Conservation (phyloP, 345 rosid species). For the Populus tremula region DNA sequence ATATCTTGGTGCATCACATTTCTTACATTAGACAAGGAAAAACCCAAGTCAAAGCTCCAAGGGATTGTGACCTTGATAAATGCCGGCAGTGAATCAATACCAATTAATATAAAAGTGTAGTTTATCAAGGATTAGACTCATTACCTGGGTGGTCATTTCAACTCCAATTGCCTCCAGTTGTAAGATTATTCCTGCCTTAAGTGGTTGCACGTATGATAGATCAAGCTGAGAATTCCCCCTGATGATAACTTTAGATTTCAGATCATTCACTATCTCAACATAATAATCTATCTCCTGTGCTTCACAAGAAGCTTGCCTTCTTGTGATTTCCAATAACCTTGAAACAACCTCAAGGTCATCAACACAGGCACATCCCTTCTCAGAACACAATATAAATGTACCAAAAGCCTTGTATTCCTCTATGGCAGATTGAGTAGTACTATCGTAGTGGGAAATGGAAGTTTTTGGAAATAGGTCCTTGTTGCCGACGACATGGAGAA, state of each 20-base stretch:
- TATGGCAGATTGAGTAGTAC: not conserved
- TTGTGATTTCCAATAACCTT: conserved; percentile 16
- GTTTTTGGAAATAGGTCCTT: conserved; percentile 38
- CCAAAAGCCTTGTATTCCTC: conserved; percentile 49
- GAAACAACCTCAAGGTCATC: conserved; percentile 44
- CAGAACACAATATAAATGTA: conserved; percentile 45
- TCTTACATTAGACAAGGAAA: not conserved
- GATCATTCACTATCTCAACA: not conserved
- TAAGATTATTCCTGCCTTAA: conserved; percentile 22
- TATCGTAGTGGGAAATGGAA: conserved; percentile 6
- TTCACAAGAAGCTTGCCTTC: conserved; percentile 13
- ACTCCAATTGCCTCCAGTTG: conserved; percentile 36
- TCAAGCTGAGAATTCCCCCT: conserved; percentile 15
- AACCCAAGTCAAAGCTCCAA: too few species aligned
- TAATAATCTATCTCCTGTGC: conserved; percentile 21
- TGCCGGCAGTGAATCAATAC: too few species aligned
- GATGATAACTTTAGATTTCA: conserved; percentile 9
- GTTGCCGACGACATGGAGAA: conserved; percentile 46
- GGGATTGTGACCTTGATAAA: too few species aligned
- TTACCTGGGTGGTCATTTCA: conserved; percentile 19
- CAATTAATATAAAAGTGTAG: too few species aligned
- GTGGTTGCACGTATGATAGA: not conserved
- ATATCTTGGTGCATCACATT: too few species aligned
- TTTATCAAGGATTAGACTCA: not conserved
- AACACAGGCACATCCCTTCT: conserved; percentile 35